phyloP scores from a whole-genome alignment of 768 basidiomycete genomes.

The Leccinum uliginosum region DNA sequence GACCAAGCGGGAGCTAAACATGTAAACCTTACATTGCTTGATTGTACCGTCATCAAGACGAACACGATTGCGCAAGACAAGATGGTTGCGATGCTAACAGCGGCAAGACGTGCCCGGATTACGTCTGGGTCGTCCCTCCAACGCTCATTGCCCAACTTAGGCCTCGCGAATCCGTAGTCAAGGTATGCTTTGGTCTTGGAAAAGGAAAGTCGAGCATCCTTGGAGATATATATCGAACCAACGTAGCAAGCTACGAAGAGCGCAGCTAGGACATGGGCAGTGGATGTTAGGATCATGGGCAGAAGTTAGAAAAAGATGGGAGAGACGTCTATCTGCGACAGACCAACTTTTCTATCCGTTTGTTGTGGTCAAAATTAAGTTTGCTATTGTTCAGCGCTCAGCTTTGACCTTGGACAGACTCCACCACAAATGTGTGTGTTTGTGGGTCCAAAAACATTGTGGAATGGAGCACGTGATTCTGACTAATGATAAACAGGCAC shows the following conservation, averaged over 20 bases:
- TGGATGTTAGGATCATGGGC: constrained; percentile 26
- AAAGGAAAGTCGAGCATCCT: constrained; percentile 56
- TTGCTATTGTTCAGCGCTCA: not conserved
- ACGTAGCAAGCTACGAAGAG: constrained; percentile 69
- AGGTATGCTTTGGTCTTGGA: constrained; percentile 27
- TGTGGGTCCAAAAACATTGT: constrained; percentile 10
- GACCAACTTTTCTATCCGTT: constrained; percentile 11
- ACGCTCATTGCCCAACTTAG: constrained; percentile 38
- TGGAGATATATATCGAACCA: constrained; percentile 76
- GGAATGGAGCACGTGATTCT: constrained; percentile 11
- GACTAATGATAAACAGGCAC: constrained; percentile 15
- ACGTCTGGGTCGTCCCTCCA: constrained; percentile 84
- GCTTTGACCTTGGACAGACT: not conserved
- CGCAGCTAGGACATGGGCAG: constrained; percentile 53
- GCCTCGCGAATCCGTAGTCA: constrained; percentile 27
- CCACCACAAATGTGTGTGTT: constrained; percentile 1
- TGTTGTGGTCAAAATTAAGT: not conserved
- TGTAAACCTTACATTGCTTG: constrained; percentile 12
- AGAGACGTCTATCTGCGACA: constrained; percentile 4
- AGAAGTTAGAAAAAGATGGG: not conserved
- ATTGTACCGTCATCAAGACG: constrained; percentile 33
- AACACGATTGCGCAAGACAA: constrained; percentile 52
- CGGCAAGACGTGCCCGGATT: constrained; percentile 71
- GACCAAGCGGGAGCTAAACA: not conserved
- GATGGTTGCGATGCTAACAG: constrained; percentile 61